Evolutionary conservation across 805 yeast genomes (phyloP), one percentile per base, ranked within the genome.

Genomic region (Cyberlindnera amylophila): DNA sequence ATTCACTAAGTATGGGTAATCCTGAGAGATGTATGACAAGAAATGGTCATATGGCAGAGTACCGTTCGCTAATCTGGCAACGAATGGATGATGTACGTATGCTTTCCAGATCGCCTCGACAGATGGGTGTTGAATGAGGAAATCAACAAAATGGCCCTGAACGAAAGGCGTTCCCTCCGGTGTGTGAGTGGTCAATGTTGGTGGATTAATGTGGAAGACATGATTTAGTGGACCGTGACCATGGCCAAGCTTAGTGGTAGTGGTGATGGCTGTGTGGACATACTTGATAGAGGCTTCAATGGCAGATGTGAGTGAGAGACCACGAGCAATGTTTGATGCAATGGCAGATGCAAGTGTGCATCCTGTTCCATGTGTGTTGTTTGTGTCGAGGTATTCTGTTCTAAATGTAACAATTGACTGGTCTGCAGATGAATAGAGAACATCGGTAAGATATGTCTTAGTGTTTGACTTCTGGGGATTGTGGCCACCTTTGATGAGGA

Each of bases 301-400:
- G 0, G 95, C 68, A 3, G 68, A 69, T 3, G 52, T 49, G 8
- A 86, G 54, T 0, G 66, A 27, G 28, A 57, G 50, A 0, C 81
- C 82, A 28, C 69, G 69, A 3, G 95, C 90, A 19, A 87, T 52
- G 51, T 84, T 78, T 2, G 93, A 79, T 0, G 93, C 81, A 48
- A 89, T 82, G 0, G 95, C 73, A 0, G 95, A 81, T 0, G 95
- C 79, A 38, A 89, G 67, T 0, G 96, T 85, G 62, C 96, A 89
- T 1, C 96, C 96, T 4, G 96, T 86, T 11, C 96, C 96, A 60
- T 89, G 96, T 1, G 86, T 79, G 54, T 82, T 76, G 2, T 63
- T 60, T 0, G 88, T 67, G 6, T 64, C 54, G 3, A 72, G 56
- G 41, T 57, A 71, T 1, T 59, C 62, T 15, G 82, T 80, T 39